Percentiles rank a stretch among this genome's conserved stretches.
Evolutionary conservation across 1,139 yeast genomes (phyloP).

Genomic region (Hansenula lynferdii): DNA sequence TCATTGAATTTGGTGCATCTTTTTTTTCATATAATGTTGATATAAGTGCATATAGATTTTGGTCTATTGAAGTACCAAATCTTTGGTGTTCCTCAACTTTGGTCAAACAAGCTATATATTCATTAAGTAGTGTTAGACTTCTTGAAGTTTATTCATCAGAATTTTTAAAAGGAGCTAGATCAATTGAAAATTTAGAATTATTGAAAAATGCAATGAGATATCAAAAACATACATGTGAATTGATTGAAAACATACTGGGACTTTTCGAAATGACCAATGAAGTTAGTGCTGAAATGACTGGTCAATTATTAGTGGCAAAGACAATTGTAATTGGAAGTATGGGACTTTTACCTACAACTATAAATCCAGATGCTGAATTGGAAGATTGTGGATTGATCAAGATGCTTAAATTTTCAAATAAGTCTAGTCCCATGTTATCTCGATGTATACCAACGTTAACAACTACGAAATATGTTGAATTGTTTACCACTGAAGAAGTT

Average conservation of each 20-base stretch:
- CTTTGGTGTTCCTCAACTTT: slow-evolving; percentile 12
- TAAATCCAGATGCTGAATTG: background rate
- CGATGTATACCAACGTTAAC: background rate
- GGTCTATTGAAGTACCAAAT: slow-evolving; percentile 15
- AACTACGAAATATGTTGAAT: slow-evolving; percentile 9
- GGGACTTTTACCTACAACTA: background rate
- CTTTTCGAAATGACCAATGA: background rate
- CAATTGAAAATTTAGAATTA: background rate
- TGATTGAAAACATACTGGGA: background rate
- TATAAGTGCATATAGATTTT: slow-evolving; percentile 7
- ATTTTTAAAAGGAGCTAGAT: slow-evolving; percentile 1
- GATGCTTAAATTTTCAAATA: background rate
- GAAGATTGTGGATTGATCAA: background rate
- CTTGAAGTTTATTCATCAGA: background rate
- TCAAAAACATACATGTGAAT: background rate
- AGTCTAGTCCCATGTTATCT: background rate
- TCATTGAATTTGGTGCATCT: slow-evolving; percentile 15
- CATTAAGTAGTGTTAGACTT: slow-evolving; percentile 15
- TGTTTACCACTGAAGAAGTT: slow-evolving; percentile 6
- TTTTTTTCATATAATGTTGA: slow-evolving; percentile 14
- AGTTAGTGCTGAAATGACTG: background rate
- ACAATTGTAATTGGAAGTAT: background rate
- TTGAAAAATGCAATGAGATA: background rate
- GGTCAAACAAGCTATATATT: slow-evolving; percentile 13
- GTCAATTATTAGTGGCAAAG: background rate